Conservation (phyloP, 305 asterid species). For the Nicotiana rustica region DNA sequence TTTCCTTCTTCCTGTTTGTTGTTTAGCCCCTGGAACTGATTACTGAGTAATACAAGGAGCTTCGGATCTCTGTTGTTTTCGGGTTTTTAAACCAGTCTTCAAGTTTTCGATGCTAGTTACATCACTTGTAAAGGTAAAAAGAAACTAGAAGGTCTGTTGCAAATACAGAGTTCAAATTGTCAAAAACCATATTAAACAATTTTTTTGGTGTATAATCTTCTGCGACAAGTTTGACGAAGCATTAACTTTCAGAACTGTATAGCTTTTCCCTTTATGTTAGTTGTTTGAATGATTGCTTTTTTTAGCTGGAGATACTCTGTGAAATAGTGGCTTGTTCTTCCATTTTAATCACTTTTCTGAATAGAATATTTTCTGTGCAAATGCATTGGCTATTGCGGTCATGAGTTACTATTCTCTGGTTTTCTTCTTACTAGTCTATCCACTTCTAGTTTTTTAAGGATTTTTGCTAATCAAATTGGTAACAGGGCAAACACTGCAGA, state of each 20-base stretch:
- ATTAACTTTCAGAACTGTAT: not conserved
- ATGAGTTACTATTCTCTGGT: not conserved
- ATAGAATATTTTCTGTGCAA: not conserved
- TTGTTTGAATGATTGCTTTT: not conserved
- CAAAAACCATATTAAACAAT: not conserved
- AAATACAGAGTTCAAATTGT: not conserved
- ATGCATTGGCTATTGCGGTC: not conserved
- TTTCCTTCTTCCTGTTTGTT: constrained; percentile 10
- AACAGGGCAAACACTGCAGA: not conserved
- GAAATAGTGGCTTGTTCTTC: not conserved
- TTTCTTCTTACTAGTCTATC: not conserved
- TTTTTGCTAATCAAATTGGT: not conserved
- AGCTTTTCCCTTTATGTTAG: not conserved
- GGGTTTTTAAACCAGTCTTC: not conserved
- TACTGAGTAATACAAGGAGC: not conserved
- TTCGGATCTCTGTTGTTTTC: not conserved
- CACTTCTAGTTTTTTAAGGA: not conserved
- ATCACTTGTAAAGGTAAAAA: not conserved
- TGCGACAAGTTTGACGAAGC: not conserved
- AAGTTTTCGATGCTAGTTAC: not conserved
- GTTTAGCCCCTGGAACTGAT: not conserved
- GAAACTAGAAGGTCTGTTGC: not conserved
- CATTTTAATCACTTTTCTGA: not conserved
- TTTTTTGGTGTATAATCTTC: constrained; percentile 5
- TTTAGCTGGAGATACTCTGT: not conserved